Conservation (phyloP, 2,329 filamentous ascomycete species). For the Metarhizium rileyi region DNA sequence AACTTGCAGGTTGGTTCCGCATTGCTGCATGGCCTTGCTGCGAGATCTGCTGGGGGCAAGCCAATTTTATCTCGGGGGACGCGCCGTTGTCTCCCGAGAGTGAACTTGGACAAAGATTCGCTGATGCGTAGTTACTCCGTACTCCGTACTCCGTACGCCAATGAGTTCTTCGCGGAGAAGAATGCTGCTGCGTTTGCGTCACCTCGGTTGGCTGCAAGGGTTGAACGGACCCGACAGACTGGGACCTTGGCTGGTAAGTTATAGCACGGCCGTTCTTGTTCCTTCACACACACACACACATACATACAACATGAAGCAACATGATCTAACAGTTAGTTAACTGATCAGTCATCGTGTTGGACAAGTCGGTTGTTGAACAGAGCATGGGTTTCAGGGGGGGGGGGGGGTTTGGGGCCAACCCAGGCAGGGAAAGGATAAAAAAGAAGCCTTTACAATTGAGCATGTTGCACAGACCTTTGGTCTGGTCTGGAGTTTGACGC, state of each 20-base stretch:
- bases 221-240: not conserved
- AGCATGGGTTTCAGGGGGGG: too few species aligned
- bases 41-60: not conserved
- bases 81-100: not conserved
- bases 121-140: too few species aligned
- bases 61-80: not conserved
- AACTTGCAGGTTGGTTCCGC: too few species aligned
- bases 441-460: not conserved
- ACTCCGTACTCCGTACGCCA: too few species aligned
- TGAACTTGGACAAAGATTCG: too few species aligned
- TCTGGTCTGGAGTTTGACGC: not conserved
- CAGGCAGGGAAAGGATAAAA: not conserved
- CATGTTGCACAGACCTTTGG: not conserved
- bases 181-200: not conserved
- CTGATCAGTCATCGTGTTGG: too few species aligned
- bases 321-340: too few species aligned
- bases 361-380: not conserved
- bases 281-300: not conserved
- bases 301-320: too few species aligned
- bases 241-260: not conserved
- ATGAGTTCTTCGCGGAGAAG: not conserved
- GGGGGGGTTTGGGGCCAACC: not conserved
- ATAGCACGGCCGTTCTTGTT: too few species aligned
- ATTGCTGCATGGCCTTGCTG: not conserved
- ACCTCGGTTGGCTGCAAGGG: not conserved